Conservation (phyloP, 2,329 filamentous ascomycete species). For the Talaromyces pinophilus region DNA sequence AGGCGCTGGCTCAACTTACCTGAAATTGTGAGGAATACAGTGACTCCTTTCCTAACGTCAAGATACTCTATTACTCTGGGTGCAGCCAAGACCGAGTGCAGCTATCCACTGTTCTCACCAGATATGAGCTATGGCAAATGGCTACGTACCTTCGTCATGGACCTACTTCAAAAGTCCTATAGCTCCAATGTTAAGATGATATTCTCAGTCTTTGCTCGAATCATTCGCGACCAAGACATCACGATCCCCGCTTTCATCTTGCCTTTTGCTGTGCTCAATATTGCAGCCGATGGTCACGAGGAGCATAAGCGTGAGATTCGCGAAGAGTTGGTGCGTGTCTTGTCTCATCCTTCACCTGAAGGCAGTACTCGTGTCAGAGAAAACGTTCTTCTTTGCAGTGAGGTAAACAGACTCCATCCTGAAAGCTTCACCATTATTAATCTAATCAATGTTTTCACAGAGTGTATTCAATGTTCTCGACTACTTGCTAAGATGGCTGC, state of each 20-base stretch:
- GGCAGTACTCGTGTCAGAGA: conserved; percentile 64
- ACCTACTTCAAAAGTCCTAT: conserved; percentile 76
- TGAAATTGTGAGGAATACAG: conserved; percentile 72
- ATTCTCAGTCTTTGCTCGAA: conserved; percentile 77
- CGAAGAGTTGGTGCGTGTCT: conserved; percentile 71
- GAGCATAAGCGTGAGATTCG: conserved; percentile 65
- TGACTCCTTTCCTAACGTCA: conserved; percentile 87
- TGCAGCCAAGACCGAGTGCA: conserved; percentile 53
- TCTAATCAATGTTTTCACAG: conserved; percentile 44
- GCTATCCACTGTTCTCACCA: conserved; percentile 76
- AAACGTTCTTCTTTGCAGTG: conserved; percentile 79
- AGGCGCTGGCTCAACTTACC: conserved; percentile 77
- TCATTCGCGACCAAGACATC: conserved; percentile 82
- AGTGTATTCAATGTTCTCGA: conserved; percentile 88
- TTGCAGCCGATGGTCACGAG: conserved; percentile 71
- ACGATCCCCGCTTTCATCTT: conserved; percentile 85
- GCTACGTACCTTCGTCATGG: conserved; percentile 77
- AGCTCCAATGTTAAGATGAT: conserved; percentile 72
- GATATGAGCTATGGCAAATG: conserved; percentile 73
- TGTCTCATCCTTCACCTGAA: conserved; percentile 63
- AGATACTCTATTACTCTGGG: conserved; percentile 73
- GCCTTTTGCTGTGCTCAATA: conserved; percentile 81
- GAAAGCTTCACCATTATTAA: background rate
- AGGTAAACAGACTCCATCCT: conserved; percentile 56
- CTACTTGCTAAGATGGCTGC: conserved; percentile 87